These are phyloP conservation scores for Cutaneotrichosporon sp. DNA, from an alignment of 1,284 basidiomycete species.

Conservation along the genomic window DNA sequence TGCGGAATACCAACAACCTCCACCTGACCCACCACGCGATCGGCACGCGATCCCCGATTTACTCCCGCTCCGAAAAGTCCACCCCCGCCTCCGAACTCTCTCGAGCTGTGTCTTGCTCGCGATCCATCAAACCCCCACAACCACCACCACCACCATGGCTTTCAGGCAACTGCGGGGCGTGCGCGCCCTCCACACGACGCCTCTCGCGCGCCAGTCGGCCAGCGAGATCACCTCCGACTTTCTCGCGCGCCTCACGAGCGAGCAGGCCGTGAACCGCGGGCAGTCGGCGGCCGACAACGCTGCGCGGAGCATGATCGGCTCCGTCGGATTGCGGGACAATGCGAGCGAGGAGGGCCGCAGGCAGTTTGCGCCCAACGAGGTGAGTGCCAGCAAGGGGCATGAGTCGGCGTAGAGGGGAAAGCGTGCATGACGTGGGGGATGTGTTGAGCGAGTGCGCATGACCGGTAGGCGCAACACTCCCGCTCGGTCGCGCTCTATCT, in stretches of 20 bases:
- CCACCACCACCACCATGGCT: neutral
- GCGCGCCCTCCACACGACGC: slow-evolving; percentile 8
- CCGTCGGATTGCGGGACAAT: slow-evolving; percentile 17
- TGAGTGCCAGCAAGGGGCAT: no score
- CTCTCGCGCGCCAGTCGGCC: slow-evolving; percentile 10
- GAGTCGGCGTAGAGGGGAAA: no score
- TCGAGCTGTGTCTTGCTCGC: neutral
- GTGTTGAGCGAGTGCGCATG: no score
- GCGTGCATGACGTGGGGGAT: no score
- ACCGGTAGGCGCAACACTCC: no score
- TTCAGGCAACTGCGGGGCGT: slow-evolving; percentile 2
- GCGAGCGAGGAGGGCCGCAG: slow-evolving; percentile 9
- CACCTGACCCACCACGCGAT: neutral
- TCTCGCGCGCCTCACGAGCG: slow-evolving; percentile 19
- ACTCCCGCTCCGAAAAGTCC: slow-evolving; percentile 6
- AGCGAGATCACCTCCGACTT: slow-evolving; percentile 24
- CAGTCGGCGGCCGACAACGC: slow-evolving; percentile 11
- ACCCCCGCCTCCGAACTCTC: neutral
- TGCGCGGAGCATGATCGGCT: slow-evolving; percentile 22
- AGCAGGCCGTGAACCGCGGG: neutral
- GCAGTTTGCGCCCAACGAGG: slow-evolving; percentile 13
- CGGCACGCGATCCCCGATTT: neutral
- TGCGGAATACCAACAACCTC: neutral
- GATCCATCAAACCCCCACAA: neutral
- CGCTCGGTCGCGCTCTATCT: no score